phyloP scores from a whole-genome alignment of 2,329 filamentous ascomycete species.

The Emydomyces testavorans region DNA sequence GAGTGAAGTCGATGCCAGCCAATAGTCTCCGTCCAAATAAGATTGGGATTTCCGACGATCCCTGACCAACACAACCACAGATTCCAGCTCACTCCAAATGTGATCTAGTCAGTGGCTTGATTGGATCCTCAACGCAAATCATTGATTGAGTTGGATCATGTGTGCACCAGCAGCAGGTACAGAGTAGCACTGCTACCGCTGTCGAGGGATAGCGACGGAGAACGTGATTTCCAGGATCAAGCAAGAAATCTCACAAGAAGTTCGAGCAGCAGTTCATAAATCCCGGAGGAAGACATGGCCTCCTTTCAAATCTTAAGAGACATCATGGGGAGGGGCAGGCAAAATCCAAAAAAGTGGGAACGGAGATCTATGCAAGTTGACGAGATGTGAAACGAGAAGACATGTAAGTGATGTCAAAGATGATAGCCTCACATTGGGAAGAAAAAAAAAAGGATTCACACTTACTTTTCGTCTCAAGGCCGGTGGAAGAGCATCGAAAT shows the following conservation, averaged over 20 bases:
- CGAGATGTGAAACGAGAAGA: neutral
- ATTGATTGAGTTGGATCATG: neutral
- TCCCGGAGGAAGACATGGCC: too few species aligned
- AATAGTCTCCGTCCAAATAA: neutral
- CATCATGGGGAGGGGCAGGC: neutral
- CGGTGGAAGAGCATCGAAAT: slow-evolving; percentile 44
- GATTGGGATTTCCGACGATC: neutral
- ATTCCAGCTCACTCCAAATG: neutral
- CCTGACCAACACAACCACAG: slow-evolving; percentile 1
- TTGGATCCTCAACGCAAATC: slow-evolving; percentile 1
- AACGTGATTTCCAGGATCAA: too few species aligned
- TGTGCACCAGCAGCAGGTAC: neutral
- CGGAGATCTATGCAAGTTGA: neutral
- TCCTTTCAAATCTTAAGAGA: neutral
- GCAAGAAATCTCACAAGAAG: too few species aligned
- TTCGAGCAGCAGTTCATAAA: too few species aligned
- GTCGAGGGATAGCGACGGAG: too few species aligned
- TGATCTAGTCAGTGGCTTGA: slow-evolving; percentile 2
- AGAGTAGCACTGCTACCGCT: too few species aligned
- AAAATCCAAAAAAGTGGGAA: neutral
- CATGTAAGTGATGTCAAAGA: too few species aligned
- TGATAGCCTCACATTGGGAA: neutral
- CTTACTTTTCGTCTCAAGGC: slow-evolving; percentile 49
- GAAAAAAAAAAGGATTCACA: slow-evolving; percentile 17
- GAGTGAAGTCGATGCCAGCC: too few species aligned